Conservation (phyloP, 768 basidiomycete genomes). For the Tylopilus cervinicoccineus region DNA sequence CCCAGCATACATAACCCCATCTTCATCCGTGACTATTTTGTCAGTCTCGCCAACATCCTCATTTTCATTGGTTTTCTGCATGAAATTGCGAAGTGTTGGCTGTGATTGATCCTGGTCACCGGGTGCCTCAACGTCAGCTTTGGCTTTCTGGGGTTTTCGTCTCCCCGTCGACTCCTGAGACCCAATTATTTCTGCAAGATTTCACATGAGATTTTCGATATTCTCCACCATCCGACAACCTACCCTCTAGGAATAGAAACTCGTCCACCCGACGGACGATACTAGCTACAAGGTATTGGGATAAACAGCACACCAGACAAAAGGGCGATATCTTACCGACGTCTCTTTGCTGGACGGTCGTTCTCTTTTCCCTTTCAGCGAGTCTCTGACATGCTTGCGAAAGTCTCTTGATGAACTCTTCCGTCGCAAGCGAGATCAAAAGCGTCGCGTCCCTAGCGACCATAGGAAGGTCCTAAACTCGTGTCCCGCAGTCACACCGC, state of each 20-base stretch:
- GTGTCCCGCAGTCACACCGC: slow-evolving; percentile 1
- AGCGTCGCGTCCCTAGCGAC: slow-evolving; percentile 76
- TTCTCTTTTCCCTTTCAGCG: slow-evolving; percentile 66
- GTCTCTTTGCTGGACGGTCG: slow-evolving; percentile 76
- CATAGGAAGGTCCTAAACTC: slow-evolving; percentile 64
- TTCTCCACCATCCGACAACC: neutral
- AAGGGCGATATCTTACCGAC: slow-evolving; percentile 49
- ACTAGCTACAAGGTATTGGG: slow-evolving; percentile 39
- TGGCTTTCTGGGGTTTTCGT: slow-evolving; percentile 37
- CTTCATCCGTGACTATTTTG: slow-evolving; percentile 52
- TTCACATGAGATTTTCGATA: neutral
- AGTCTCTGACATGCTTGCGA: slow-evolving; percentile 66
- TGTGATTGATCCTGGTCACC: slow-evolving; percentile 21
- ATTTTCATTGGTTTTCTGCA: slow-evolving; percentile 29
- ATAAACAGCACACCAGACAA: neutral
- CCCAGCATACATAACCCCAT: slow-evolving; percentile 53
- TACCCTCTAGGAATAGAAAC: slow-evolving; percentile 77
- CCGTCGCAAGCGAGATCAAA: slow-evolving; percentile 78
- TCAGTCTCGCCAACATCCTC: slow-evolving; percentile 19
- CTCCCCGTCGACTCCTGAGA: slow-evolving; percentile 47
- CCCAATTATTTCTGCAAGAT: slow-evolving; percentile 51
- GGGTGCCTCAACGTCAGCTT: slow-evolving; percentile 10
- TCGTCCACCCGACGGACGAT: slow-evolving; percentile 68
- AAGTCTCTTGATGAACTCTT: slow-evolving; percentile 80
- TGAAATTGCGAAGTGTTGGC: slow-evolving; percentile 49